phyloP scores from a whole-genome alignment of 495 filamentous ascomycete genomes.

The Trichoderma reesei region DNA sequence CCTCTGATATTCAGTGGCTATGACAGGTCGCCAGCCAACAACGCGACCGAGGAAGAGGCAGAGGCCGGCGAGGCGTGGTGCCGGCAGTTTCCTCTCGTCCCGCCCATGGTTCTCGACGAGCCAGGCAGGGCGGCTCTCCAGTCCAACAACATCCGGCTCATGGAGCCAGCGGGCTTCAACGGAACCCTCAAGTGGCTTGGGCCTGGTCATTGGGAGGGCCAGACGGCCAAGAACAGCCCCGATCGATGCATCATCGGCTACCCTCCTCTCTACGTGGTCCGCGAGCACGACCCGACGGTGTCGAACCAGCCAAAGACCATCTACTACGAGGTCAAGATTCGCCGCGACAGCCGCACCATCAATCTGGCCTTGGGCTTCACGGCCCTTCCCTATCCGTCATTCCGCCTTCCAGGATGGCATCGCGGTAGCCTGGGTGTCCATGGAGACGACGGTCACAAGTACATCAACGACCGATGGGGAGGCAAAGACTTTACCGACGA shows the following conservation, averaged over 20 bases:
- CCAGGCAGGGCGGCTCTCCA: conserved; percentile 23
- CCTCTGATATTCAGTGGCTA: conserved; percentile 55
- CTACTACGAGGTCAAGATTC: conserved; percentile 70
- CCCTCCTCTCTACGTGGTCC: conserved; percentile 67
- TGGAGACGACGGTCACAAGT: conserved; percentile 81
- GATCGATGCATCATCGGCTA: conserved; percentile 54
- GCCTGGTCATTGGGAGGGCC: conserved; percentile 36
- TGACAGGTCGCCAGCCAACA: conserved; percentile 58
- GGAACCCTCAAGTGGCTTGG: conserved; percentile 24
- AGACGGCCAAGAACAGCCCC: conserved; percentile 21
- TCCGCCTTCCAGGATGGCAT: conserved; percentile 88
- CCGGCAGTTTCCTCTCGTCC: conserved; percentile 48
- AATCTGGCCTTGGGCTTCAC: conserved; percentile 67
- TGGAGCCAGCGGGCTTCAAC: conserved; percentile 23
- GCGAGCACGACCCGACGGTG: conserved; percentile 53
- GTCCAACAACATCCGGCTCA: conserved; percentile 27
- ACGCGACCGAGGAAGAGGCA: conserved; percentile 60
- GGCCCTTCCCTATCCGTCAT: conserved; percentile 75
- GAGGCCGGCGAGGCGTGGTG: conserved; percentile 68
- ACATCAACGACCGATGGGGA: conserved; percentile 78
- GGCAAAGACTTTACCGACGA: conserved; percentile 59
- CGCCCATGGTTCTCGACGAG: conserved; percentile 43
- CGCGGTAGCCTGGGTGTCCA: conserved; percentile 77
- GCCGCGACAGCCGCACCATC: conserved; percentile 34
- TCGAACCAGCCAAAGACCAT: conserved; percentile 48